Evolutionary conservation across 257 asterid species (phyloP).

Genomic region (Solanum piurae): DNA sequence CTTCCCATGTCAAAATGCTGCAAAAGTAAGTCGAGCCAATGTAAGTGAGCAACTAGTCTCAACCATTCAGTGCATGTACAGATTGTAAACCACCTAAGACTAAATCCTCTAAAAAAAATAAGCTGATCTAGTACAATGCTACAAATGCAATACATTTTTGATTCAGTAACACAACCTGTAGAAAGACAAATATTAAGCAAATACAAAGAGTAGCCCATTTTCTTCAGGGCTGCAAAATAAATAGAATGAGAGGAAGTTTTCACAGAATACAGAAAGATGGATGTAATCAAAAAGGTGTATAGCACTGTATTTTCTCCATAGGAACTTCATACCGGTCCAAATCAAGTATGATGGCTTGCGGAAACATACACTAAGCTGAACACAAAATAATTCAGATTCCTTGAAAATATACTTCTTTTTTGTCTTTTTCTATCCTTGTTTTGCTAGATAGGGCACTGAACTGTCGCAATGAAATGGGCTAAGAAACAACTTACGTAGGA

Average conservation of each 20-base stretch:
- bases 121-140: not conserved
- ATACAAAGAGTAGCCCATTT: not conserved
- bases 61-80: not conserved
- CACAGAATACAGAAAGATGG: not conserved
- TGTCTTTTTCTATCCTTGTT: not conserved
- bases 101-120: not conserved
- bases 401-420: not conserved
- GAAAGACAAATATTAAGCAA: not conserved
- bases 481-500: constrained; percentile 45
- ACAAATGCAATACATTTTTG: not conserved
- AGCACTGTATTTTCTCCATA: not conserved
- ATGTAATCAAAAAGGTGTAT: not conserved
- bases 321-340: not conserved
- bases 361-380: not conserved
- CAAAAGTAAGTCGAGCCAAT: constrained; percentile 4
- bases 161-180: not conserved
- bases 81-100: not conserved
- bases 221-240: not conserved
- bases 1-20: constrained; percentile 91
- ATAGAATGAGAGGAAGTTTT: not conserved
- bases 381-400: not conserved
- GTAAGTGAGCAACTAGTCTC: not conserved
- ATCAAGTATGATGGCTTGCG: not conserved
- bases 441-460: not conserved
- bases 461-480: not conserved